Evolutionary conservation across 2,329 filamentous ascomycete genomes (phyloP), one percentile per base, ranked within the genome.

Genomic region (Didymella exigua): DNA sequence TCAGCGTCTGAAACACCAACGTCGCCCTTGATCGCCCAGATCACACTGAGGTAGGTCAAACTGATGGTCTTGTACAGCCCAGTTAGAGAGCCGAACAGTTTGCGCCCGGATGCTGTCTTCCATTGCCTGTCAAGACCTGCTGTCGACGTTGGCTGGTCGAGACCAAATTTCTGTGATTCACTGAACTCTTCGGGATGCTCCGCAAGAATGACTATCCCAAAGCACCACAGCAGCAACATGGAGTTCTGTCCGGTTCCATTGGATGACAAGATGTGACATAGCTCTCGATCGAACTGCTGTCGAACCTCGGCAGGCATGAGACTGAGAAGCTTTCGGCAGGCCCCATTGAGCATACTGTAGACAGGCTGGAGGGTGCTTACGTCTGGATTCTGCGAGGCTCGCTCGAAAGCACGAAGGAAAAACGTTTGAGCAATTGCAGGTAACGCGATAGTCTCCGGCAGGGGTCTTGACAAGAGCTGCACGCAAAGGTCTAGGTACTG

Each of bases 281-380:
- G 38, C 26, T 68, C 61, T 14, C 61, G 51, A 26, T 75, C 71
- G 19, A 74, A 70, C 10, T 56, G 51, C 29, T 66, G 60, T 27
- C 56, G 59, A 11, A 47, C 38, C 5, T 66, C 63, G 4, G 57
- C 13, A 2, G 70, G 58, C 18, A 75, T 60, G 9, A 70, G 46
- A 14, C 41, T 42, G 8, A 71, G 54, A 2, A 76, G 65, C 3
- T 65, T 63, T 19, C 60, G 53, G 51, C 74, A 75, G n/a, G 73
- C 72, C 40, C 74, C 74, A 51, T 71, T 69, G 21, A 75, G 63
- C 63, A 75, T 70, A 16, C 46, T 58, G 26, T 74, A 71, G 3
- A 75, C 59, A 4, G 67, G 59, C 33, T 62, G 61, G 4, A 76
- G 58, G 1, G 64, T 67, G 7, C 54, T 50, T 7, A 66, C 61